Conservation (phyloP, 352 stramenopile genomes). For the Phytophthora agathidicida region DNA sequence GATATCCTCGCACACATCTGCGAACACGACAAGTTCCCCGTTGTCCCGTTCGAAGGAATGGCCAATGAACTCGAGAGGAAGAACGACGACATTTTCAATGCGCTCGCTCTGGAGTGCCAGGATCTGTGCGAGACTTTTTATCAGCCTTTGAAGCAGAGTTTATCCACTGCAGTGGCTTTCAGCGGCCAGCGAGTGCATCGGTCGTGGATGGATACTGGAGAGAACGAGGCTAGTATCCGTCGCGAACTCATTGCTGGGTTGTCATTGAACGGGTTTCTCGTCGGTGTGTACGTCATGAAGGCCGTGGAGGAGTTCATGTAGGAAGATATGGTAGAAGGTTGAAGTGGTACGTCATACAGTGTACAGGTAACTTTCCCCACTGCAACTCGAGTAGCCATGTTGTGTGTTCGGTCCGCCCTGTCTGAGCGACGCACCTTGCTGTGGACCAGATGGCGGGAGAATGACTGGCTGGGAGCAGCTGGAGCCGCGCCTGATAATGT, state of each 20-base stretch:
- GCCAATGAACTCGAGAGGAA: conserved; percentile 39
- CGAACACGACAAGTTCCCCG: conserved; percentile 51
- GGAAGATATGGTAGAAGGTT: not conserved
- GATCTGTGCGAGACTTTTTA: conserved; percentile 43
- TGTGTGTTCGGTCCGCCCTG: not conserved
- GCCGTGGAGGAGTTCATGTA: conserved; percentile 26
- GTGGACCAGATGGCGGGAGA: conserved; percentile 13
- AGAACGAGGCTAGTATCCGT: conserved; percentile 32
- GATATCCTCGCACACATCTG: conserved; percentile 63
- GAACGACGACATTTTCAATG: conserved; percentile 61
- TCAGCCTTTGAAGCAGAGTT: conserved; percentile 39
- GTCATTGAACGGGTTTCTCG: conserved; percentile 36
- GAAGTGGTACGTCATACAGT: too few relatives aligned
- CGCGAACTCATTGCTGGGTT: conserved; percentile 51
- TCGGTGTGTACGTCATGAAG: conserved; percentile 49
- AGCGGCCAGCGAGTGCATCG: conserved; percentile 46
- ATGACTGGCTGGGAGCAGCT: conserved; percentile 26
- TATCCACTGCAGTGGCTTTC: conserved; percentile 22
- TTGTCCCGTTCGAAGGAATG: conserved; percentile 51
- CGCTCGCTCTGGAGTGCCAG: conserved; percentile 43
- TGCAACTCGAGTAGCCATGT: conserved; percentile 26
- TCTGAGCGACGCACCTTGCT: conserved; percentile 18
- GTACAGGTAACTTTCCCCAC: too few relatives aligned
- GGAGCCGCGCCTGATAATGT: conserved; percentile 26
- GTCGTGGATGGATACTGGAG: conserved; percentile 49